Evolutionary conservation across 2,329 filamentous ascomycete genomes (phyloP).

Genomic region (Fusarium staphyleae): DNA sequence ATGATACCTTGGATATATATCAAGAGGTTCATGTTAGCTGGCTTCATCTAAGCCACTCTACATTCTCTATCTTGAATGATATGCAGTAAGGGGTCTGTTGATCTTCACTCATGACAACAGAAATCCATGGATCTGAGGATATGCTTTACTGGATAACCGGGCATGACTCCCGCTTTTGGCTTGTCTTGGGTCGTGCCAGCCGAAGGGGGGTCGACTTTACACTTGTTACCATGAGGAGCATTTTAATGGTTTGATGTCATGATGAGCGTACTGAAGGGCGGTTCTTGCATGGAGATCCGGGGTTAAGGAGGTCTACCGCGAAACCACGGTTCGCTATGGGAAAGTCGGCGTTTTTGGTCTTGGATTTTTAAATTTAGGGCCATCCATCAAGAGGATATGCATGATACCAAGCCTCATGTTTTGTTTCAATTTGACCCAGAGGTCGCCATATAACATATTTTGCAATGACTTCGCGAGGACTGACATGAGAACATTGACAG

Average conservation of each 20-base stretch:
- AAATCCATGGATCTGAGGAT: not conserved
- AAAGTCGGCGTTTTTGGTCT: slow-evolving; percentile 25
- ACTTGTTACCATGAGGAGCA: slow-evolving; percentile 19
- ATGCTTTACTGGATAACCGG: not conserved
- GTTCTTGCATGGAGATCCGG: slow-evolving; percentile 27
- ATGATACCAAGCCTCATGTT: slow-evolving; percentile 11
- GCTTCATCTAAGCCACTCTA: not conserved
- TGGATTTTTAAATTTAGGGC: slow-evolving; percentile 15
- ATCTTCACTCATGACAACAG: no score
- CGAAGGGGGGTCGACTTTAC: no score
- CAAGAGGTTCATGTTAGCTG: not conserved
- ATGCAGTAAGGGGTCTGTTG: not conserved
- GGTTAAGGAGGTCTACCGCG: slow-evolving; percentile 20
- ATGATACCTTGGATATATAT: no score
- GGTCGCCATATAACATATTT: not conserved
- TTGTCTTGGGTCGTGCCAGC: no score
- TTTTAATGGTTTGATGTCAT: slow-evolving; percentile 21
- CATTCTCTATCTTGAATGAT: not conserved
- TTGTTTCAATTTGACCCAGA: not conserved
- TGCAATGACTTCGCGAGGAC: not conserved
- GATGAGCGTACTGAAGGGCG: slow-evolving; percentile 15
- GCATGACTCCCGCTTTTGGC: not conserved
- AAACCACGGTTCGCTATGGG: slow-evolving; percentile 12
- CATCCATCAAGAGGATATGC: slow-evolving; percentile 10
- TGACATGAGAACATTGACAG: no score